These are phyloP conservation scores for Ogataea methylovora DNA, from an alignment of 805 yeast species.

Conservation along the genomic window DNA sequence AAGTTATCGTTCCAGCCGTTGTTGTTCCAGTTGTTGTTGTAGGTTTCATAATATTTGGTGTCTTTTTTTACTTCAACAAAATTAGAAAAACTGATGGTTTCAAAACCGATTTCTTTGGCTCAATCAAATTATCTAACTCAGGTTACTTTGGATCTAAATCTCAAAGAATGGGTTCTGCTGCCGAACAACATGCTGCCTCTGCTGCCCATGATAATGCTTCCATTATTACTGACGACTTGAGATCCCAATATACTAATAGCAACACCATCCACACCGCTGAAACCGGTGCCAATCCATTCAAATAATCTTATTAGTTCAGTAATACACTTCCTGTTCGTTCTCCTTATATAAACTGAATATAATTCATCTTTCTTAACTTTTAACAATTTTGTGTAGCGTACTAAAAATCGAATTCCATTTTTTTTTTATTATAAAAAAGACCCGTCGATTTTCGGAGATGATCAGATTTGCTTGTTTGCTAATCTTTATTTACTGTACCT, in stretches of 20 bases:
- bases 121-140: slow-evolving; percentile 7
- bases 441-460: too few relatives aligned
- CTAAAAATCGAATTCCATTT: too few relatives aligned
- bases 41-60: slow-evolving; percentile 19
- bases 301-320: not conserved
- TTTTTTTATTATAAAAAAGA: too few relatives aligned
- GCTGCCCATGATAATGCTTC: slow-evolving; percentile 11
- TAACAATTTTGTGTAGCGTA: too few relatives aligned
- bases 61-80: slow-evolving; percentile 24
- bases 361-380: too few relatives aligned
- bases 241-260: slow-evolving; percentile 10
- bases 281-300: slow-evolving; percentile 5
- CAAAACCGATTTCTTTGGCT: slow-evolving; percentile 11
- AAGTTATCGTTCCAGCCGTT: slow-evolving; percentile 34
- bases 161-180: slow-evolving; percentile 6
- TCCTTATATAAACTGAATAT: not conserved
- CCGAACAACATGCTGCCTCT: slow-evolving; percentile 7
- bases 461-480: too few relatives aligned
- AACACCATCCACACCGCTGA: slow-evolving; percentile 9
- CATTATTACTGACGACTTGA: slow-evolving; percentile 13
- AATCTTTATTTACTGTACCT: too few relatives aligned
- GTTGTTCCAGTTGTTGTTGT: slow-evolving; percentile 33
- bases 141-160: slow-evolving; percentile 8
- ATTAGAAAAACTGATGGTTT: slow-evolving; percentile 12
- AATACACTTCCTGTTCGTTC: not conserved